Base-by-base conservation (phyloP, 371 early-diverging fungal species). In the Rhizopus stolonifer region DNA sequence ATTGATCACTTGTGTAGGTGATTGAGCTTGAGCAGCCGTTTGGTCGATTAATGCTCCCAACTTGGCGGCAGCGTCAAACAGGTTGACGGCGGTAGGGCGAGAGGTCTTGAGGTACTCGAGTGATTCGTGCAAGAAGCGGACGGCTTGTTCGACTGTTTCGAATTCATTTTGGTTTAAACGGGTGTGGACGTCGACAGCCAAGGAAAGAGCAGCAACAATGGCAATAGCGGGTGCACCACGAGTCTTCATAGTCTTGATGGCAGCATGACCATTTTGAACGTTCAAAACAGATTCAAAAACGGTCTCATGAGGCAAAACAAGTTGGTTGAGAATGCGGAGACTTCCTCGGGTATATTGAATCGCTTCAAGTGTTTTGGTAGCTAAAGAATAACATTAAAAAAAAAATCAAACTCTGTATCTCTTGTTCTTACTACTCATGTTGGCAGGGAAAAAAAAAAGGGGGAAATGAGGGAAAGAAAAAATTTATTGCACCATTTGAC, bases 171-270 rank as follows among this genome's bases (percentile, higher is more conserved):
- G 52, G 21, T 64, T 45, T 17, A 53, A 57, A 5, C 72, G 73
- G 19, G 67, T 33, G 52, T 76, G 49, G 10, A 94, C 72, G 50
- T 95, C 95, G 0, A 94, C 92, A 13, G 94, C 95, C 8, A 96
- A 79, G 1, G 93, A 84, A 3, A 95, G 78, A 1, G 92, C 94
- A 10, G 96, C 98, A 10, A 95, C 95, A 54, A 98, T 94, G 55
- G 94, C 98, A 58, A 98, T 98, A 17, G 98, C 98, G n/a, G 98
- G 98, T 4, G 96, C 91, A 18, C 92, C 92, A 34, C 92, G 84
- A 8, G 90, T 89, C 77, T 95, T 94, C 97, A 96, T 98, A 51
- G 88, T 84, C 63, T 87, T 88, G 69, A 98, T 98, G 33, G 87
- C 94, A 44, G 81, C 79, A 73, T 94, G 93, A 8, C 95, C 96